Evolutionary conservation across 345 rosid species (phyloP).

Genomic region (Aquilaria sinensis): DNA sequence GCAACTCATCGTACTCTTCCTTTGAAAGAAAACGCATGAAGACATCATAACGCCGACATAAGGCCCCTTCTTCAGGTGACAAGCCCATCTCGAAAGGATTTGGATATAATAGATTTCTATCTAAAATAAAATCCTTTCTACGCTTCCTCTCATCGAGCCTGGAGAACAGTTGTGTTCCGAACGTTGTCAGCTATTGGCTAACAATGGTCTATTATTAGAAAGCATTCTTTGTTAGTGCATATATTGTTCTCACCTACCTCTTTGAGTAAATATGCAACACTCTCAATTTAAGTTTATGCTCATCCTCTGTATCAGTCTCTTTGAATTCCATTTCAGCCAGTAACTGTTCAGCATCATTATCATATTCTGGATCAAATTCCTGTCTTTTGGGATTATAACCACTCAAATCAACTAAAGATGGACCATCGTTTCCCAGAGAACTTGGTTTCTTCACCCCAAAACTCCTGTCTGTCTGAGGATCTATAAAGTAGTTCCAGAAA

Average conservation of each 20-base stretch:
- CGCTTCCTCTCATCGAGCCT: slow-evolving; percentile 97
- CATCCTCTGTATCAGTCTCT: slow-evolving; percentile 82
- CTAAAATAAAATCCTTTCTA: slow-evolving; percentile 86
- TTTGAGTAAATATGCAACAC: slow-evolving; percentile 76
- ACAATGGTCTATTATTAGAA: not conserved
- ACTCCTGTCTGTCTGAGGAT: slow-evolving; percentile 53
- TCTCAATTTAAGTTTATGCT: slow-evolving; percentile 74
- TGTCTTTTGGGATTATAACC: slow-evolving; percentile 78
- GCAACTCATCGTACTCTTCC: slow-evolving; percentile 85
- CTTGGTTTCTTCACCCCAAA: slow-evolving; percentile 67
- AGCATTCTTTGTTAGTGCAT: not conserved
- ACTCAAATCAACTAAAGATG: slow-evolving; percentile 65
- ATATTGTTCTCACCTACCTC: slow-evolving; percentile 34
- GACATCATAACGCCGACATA: slow-evolving; percentile 67
- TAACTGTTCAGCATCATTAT: slow-evolving; percentile 92
- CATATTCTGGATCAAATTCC: slow-evolving; percentile 93
- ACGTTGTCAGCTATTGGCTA: not conserved
- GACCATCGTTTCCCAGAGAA: slow-evolving; percentile 47
- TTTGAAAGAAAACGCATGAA: slow-evolving; percentile 93
- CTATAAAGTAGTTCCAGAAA: slow-evolving; percentile 27
- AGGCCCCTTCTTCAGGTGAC: slow-evolving; percentile 67
- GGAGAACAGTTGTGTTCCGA: slow-evolving; percentile 15
- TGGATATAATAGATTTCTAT: slow-evolving; percentile 70
- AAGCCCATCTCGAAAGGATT: slow-evolving; percentile 74
- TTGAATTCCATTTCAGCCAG: slow-evolving; percentile 98